Evolutionary conservation across 805 yeast genomes (phyloP).

Genomic region (Ogataea paraovalis): DNA sequence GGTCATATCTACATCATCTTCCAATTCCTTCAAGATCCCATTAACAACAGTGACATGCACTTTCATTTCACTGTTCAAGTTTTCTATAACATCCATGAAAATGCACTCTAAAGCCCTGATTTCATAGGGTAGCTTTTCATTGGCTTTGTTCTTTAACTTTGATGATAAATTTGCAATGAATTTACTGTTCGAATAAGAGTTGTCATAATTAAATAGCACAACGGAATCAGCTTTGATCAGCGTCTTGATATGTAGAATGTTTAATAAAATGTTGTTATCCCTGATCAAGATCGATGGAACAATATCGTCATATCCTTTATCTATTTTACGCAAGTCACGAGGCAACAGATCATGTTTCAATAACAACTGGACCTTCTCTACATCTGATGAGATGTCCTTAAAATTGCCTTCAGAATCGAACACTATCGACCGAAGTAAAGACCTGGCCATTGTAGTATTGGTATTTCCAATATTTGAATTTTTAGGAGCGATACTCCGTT

Average conservation of each 20-base stretch:
- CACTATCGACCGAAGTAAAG: slow-evolving; percentile 40
- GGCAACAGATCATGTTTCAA: slow-evolving; percentile 44
- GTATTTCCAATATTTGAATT: not conserved
- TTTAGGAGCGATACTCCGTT: slow-evolving; percentile 25
- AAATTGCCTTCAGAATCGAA: slow-evolving; percentile 44
- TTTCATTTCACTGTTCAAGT: slow-evolving; percentile 81
- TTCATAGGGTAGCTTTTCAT: slow-evolving; percentile 68
- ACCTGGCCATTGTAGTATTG: slow-evolving; percentile 7
- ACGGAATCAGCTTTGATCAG: slow-evolving; percentile 49
- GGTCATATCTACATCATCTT: slow-evolving; percentile 74
- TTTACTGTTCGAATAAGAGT: slow-evolving; percentile 41
- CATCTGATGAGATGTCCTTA: slow-evolving; percentile 41
- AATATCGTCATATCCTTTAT: slow-evolving; percentile 43
- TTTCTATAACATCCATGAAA: slow-evolving; percentile 71
- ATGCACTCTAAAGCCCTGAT: slow-evolving; percentile 87
- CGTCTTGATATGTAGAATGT: slow-evolving; percentile 47
- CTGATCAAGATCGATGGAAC: slow-evolving; percentile 55
- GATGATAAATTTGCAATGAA: slow-evolving; percentile 40
- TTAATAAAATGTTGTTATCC: slow-evolving; percentile 42
- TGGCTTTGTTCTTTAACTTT: slow-evolving; percentile 33
- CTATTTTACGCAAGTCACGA: slow-evolving; percentile 51
- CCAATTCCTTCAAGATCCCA: slow-evolving; percentile 72
- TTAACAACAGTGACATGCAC: slow-evolving; percentile 74
- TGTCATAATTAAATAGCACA: slow-evolving; percentile 45
- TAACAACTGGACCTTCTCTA: slow-evolving; percentile 40